Evolutionary conservation across 2,329 filamentous ascomycete species (phyloP).

Genomic region (Epichloe gansuensis): DNA sequence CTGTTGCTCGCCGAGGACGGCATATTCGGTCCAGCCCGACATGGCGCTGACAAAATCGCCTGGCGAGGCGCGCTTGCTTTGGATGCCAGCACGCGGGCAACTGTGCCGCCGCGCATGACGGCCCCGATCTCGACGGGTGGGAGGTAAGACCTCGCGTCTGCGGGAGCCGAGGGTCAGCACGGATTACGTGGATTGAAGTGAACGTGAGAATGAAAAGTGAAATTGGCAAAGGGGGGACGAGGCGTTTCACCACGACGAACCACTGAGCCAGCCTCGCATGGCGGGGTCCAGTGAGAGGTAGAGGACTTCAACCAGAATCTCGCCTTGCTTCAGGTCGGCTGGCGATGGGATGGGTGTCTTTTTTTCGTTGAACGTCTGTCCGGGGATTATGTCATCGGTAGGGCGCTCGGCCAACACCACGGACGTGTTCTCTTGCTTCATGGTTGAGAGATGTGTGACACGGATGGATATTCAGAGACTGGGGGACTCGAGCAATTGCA

Average conservation of each 20-base stretch:
- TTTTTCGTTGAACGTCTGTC: constrained; percentile 49
- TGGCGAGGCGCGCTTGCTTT: constrained; percentile 40
- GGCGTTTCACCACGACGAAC: constrained; percentile 21
- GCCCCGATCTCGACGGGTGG: constrained; percentile 57
- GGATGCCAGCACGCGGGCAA: constrained; percentile 50
- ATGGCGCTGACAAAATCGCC: constrained; percentile 45
- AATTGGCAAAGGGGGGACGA: background rate
- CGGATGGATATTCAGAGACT: background rate
- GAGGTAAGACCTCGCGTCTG: constrained; percentile 45
- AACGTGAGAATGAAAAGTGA: background rate
- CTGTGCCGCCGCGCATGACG: constrained; percentile 52
- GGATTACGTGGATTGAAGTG: background rate
- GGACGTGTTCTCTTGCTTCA: constrained; percentile 33
- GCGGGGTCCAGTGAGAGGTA: constrained; percentile 63
- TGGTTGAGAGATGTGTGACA: constrained; percentile 15
- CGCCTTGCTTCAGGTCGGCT: constrained; percentile 46
- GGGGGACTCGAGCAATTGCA: background rate
- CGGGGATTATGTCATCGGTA: constrained; percentile 45
- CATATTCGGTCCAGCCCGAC: constrained; percentile 56
- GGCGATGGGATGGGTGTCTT: constrained; percentile 37
- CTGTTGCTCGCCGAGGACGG: constrained; percentile 41
- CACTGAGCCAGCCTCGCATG: constrained; percentile 63
- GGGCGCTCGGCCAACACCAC: constrained; percentile 55
- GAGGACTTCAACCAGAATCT: constrained; percentile 48
- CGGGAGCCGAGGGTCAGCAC: background rate